Percentiles rank a stretch among this genome's conserved stretches.
Conservation (phyloP, 1,139 yeast genomes). For the Candida mesenterica region DNA sequence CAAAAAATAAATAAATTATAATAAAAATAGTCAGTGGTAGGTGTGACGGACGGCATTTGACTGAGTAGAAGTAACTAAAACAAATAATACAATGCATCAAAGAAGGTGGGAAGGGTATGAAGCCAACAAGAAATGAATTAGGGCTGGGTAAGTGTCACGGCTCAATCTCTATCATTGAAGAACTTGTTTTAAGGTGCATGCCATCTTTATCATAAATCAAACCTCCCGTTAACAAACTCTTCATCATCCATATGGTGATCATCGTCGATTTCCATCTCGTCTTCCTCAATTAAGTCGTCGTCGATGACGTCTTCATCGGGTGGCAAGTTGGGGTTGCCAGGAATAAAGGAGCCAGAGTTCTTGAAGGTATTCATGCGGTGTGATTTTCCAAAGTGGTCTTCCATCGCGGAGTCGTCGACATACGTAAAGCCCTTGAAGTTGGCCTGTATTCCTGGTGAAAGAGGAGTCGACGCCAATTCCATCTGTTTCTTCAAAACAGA, state of each 20-base stretch:
- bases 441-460: constrained; percentile 93
- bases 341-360: constrained; percentile 70
- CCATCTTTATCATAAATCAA: constrained; percentile 57
- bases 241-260: constrained; percentile 52
- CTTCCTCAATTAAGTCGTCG: constrained; percentile 63
- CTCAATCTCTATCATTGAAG: no score
- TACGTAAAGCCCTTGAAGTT: constrained; percentile 94
- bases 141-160: no score
- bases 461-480: constrained; percentile 72
- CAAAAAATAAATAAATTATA: neutral
- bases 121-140: no score
- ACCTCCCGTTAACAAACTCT: constrained; percentile 86
- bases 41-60: no score
- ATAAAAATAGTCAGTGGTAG: neutral
- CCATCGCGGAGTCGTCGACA: constrained; percentile 92
- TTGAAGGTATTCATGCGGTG: constrained; percentile 48
- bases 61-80: no score
- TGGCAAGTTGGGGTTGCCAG: constrained; percentile 75
- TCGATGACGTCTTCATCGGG: constrained; percentile 84
- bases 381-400: constrained; percentile 66
- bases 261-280: constrained; percentile 52
- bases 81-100: neutral
- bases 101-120: no score
- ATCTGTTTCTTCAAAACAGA: constrained; percentile 70
- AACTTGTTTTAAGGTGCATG: no score